phyloP scores from a whole-genome alignment of 2,329 filamentous ascomycete species.

The Domatiomyces globalis region DNA sequence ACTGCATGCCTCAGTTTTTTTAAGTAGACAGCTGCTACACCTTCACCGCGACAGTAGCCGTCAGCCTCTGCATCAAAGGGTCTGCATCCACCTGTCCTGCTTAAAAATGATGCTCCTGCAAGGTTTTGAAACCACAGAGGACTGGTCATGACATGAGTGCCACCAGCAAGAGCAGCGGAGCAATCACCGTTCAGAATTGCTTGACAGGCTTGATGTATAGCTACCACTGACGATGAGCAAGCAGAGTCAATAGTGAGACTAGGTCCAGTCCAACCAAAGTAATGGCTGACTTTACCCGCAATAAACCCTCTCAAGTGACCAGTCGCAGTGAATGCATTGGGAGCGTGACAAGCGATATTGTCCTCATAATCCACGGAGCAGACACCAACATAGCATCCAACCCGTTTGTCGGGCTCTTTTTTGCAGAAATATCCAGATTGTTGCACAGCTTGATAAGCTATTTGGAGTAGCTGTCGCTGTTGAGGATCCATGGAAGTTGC shows the following conservation, averaged over 20 bases:
- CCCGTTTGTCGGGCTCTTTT: not conserved
- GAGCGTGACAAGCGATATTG: conserved; percentile 18
- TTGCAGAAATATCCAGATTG: conserved; percentile 3
- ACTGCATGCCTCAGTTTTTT: conserved; percentile 14
- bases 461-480: conserved; percentile 18
- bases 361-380: conserved; percentile 19
- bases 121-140: conserved; percentile 10
- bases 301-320: conserved; percentile 16
- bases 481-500: conserved; percentile 19
- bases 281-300: conserved; percentile 20
- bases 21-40: conserved; percentile 13
- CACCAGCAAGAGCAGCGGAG: conserved; percentile 6
- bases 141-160: conserved; percentile 1
- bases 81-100: conserved; percentile 10
- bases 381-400: conserved; percentile 22
- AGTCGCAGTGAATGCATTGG: conserved; percentile 8
- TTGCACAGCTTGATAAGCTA: conserved; percentile 14
- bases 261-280: conserved; percentile 19
- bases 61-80: conserved; percentile 13
- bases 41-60: conserved; percentile 21
- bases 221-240: conserved; percentile 19
- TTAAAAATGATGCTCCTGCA: conserved; percentile 18
- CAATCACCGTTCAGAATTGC: conserved; percentile 11
- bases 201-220: conserved; percentile 21
- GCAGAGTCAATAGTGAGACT: conserved; percentile 19